Evolutionary conservation across 306 rosid genomes (phyloP).

Genomic region (Vigna hirtella): DNA sequence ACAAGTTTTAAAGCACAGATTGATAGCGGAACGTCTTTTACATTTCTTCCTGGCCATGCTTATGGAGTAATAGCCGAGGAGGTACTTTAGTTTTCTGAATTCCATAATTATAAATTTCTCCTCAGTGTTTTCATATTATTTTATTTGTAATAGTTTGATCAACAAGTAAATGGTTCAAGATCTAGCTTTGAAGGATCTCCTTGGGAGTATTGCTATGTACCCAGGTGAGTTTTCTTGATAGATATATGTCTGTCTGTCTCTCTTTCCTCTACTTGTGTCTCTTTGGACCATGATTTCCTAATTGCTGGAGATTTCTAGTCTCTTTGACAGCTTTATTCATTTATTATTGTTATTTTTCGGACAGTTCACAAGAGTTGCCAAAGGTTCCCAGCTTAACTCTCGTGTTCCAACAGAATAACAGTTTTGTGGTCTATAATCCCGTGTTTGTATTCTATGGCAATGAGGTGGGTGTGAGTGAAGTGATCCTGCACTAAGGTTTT

Average conservation of each 20-base stretch:
- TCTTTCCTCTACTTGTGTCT: not conserved
- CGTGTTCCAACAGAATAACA: constrained; percentile 76
- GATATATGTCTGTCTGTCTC: constrained; percentile 8
- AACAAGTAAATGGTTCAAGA: constrained; percentile 71
- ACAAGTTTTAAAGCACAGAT: constrained; percentile 72
- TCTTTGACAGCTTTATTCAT: constrained; percentile 27
- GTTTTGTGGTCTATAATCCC: constrained; percentile 76
- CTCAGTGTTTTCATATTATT: constrained; percentile 45
- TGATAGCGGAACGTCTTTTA: constrained; percentile 94
- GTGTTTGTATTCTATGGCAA: constrained; percentile 51
- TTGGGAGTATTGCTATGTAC: constrained; percentile 87
- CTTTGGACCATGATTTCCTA: constrained; percentile 11
- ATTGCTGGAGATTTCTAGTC: constrained; percentile 14
- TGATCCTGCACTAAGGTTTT: constrained; percentile 22
- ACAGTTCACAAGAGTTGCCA: constrained; percentile 68
- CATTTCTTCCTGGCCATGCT: constrained; percentile 79
- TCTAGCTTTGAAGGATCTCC: constrained; percentile 63
- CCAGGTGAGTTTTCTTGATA: constrained; percentile 59
- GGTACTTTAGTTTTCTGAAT: constrained; percentile 55
- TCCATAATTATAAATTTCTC: constrained; percentile 32
- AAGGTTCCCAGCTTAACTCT: constrained; percentile 76
- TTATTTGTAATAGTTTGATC: constrained; percentile 67
- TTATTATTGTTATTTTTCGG: constrained; percentile 3
- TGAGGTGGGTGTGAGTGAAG: constrained; percentile 62
- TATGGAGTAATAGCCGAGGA: constrained; percentile 69